These are phyloP conservation scores for apple (Malus domestica) DNA, from an alignment of 306 rosid genomes.

Conservation along the genomic window ASM211411v1 NC_041799.1:35591001-35591500, in stretches of 20 bases:
- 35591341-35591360: too few species aligned
- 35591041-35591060: constrained; percentile 48
- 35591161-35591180: background rate
- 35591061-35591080: constrained; percentile 41
- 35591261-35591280: background rate
- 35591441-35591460: too few species aligned
- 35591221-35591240: background rate
- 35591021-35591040: constrained; percentile 62
- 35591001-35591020: constrained; percentile 47
- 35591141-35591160: too few species aligned
- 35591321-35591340: too few species aligned
- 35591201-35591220: background rate
- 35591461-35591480: too few species aligned
- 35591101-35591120: constrained; percentile 76
- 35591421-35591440: too few species aligned
- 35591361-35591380: too few species aligned
- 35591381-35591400: too few species aligned
- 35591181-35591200: background rate
- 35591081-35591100: constrained; percentile 70
- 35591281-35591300: too few species aligned
- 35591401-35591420: too few species aligned
- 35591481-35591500: too few species aligned
- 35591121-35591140: constrained; percentile 39
- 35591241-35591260: background rate
- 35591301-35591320: too few species aligned